Base-by-base conservation (phyloP, 148 eudicot genomes). In the Silene conica region DNA sequence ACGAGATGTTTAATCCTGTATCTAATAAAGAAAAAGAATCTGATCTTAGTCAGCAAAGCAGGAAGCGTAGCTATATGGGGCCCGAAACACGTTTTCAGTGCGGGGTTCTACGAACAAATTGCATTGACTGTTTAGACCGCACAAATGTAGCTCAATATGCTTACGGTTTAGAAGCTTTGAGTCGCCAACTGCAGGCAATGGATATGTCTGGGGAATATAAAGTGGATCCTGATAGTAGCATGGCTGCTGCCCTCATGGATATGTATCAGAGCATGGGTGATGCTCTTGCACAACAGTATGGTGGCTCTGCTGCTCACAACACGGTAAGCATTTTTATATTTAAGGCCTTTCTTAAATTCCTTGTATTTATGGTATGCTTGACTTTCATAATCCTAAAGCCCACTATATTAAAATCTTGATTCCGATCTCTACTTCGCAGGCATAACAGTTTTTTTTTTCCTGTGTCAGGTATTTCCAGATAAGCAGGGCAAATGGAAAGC, bases 131-230 rank as follows among this genome's bases (percentile, higher is more conserved):
- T 74, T 83, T 96, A 82, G 99, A 96, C 76, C 89, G 99, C 63
- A 96, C 99, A 78, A 96, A 96, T 89, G 99, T 92, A 73, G 99
- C 99, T 46, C 99, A 96, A 70, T 96, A 87, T 88, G 99, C 97
- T 69, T 96, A 89, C 81, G 97, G 97, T 55, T 77, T 96, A 56
- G 99, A 88, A 78, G 99, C 99, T 81, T 78, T 96, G 76, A 97
- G 97, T 67, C 90, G 90, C 72, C 97, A 96, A 77, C 96, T 96
- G 43, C 90, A 87, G 80, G 96, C 96, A 46, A 85, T 96, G 94
- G 92, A 91, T 57, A 82, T 96, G 87, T 82, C 97, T 68, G 89
- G 89, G 74, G 82, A 76, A 56, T 89, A 94, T 43, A 92, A 96
- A 84, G 84, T 92, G 77, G 99, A 96, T 81, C 87, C 91, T 54